Conservation (phyloP, 2,329 filamentous ascomycete species). For the Ceratocystis ficicola region DNA sequence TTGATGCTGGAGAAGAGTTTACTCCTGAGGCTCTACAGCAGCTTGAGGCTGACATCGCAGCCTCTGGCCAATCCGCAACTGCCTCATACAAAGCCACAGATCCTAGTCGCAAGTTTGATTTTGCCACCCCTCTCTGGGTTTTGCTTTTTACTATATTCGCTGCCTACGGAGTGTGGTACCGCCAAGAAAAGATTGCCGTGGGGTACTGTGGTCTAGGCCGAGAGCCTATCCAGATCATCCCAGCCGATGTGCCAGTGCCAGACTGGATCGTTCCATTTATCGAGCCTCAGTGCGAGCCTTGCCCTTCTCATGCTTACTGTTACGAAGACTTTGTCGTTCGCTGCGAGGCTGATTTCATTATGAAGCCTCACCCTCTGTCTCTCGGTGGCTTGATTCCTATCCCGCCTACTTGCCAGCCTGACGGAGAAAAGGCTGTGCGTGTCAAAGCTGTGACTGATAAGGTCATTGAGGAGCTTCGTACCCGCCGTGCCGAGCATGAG, state of each 20-base stretch:
- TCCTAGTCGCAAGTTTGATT: slow-evolving; percentile 33
- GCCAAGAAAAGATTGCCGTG: slow-evolving; percentile 90
- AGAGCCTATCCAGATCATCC: slow-evolving; percentile 41
- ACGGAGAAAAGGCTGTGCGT: slow-evolving; percentile 79
- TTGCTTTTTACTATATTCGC: slow-evolving; percentile 57
- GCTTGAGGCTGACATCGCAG: slow-evolving; percentile 55
- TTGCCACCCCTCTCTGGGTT: slow-evolving; percentile 56
- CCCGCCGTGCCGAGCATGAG: slow-evolving; percentile 78
- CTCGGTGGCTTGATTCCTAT: slow-evolving; percentile 70
- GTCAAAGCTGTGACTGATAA: slow-evolving; percentile 80
- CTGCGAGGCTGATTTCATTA: slow-evolving; percentile 79
- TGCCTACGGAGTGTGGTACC: slow-evolving; percentile 69
- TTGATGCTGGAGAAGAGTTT: slow-evolving; percentile 79
- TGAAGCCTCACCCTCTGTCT: slow-evolving; percentile 72
- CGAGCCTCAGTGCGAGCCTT: slow-evolving; percentile 75
- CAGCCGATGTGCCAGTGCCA: slow-evolving; percentile 46
- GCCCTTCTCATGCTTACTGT: slow-evolving; percentile 82
- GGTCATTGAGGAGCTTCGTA: slow-evolving; percentile 73
- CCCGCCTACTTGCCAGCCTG: slow-evolving; percentile 84
- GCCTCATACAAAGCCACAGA: slow-evolving; percentile 35
- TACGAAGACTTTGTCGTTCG: slow-evolving; percentile 62
- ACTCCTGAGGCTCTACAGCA: slow-evolving; percentile 82
- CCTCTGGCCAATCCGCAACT: slow-evolving; percentile 38
- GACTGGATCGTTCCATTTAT: slow-evolving; percentile 58
- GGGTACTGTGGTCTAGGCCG: slow-evolving; percentile 85